Base-by-base conservation (phyloP, 2,329 filamentous ascomycete species). In the Tolypocladium tropicale region DNA sequence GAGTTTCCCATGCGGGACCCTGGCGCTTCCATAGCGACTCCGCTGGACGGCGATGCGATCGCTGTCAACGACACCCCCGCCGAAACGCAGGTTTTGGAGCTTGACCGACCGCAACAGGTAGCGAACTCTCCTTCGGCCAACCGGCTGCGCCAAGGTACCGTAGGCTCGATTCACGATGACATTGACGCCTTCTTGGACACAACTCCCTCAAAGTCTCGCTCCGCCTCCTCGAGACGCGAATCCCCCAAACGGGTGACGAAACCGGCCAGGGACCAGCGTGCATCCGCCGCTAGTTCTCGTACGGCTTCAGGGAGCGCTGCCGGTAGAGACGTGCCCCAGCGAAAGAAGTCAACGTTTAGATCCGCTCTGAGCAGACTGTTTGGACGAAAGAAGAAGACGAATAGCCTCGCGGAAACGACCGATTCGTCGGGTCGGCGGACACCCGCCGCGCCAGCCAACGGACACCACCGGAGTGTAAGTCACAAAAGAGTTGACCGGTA, bases 311-410 rank as follows among this genome's bases (percentile, higher is more conserved):
- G 58, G 2, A 57, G 34, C 18, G 64, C n/a, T n/a, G n/a, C 58
- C 50, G 59, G 62, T 32, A 65, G 53, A 36, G 60, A 63, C 25
- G 62, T 58, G 23, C 78, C 79, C 2, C 74, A 77, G 53, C 70
- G 80, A 57, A 84, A 83, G 61, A 83, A 80, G 65, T 84, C 82
- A 1, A 79, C 78, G 0, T 67, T 86, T 53, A 78, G 78, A 54
- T 74, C 75, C 21, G 80, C 81, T 0, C 65, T 86, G 50, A 77
- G 79, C 52, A 81, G 75, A 59, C 68, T 86, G 11, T 84, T 86
- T 65, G 78, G 81, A 16, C 77, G 80, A 57, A 81, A 79, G 68
- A 83, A 79, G 68, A 83, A 79, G 68, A 65, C 64, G 64, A 56
- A 63, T 56, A 57, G 62, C 58, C 28, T 57, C 6, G 34, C 55